A percentile compares a stretch with the other conserved stretches of the same genome.
These are phyloP conservation scores for Phytopythium litorale DNA, from an alignment of 352 stramenopile genomes.

Conservation along the genomic window DNA sequence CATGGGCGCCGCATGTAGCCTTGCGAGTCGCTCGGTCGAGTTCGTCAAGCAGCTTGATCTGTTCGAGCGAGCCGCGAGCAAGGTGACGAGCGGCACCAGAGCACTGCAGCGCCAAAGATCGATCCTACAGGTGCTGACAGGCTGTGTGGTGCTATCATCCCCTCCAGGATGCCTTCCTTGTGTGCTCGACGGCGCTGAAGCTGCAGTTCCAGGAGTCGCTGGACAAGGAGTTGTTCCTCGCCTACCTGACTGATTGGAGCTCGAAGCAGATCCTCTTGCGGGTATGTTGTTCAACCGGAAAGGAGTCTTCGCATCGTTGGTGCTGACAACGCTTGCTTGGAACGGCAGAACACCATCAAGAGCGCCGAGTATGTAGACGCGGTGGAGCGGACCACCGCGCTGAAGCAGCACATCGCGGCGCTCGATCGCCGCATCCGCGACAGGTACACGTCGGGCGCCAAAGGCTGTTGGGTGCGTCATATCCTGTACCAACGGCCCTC, in stretches of 20 bases:
- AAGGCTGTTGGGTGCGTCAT: too few relatives aligned
- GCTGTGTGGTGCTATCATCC: not conserved
- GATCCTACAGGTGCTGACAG: not conserved
- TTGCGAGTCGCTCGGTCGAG: constrained; percentile 17
- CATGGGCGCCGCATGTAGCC: constrained; percentile 10
- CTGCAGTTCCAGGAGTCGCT: constrained; percentile 48
- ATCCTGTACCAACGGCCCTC: not conserved
- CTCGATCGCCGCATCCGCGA: constrained; percentile 2
- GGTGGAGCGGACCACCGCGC: not conserved
- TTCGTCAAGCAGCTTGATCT: constrained; percentile 35
- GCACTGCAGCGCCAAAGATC: not conserved
- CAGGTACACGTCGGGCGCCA: not conserved
- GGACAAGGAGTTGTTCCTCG: constrained; percentile 56
- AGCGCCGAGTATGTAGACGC: constrained; percentile 2
- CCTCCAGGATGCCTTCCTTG: constrained; percentile 45
- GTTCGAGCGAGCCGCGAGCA: constrained; percentile 49
- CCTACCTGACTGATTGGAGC: constrained; percentile 48
- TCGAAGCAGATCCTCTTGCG: constrained; percentile 20
- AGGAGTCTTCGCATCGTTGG: not conserved
- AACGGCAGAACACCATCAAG: not conserved
- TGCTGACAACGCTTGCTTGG: too few relatives aligned
- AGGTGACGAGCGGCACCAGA: constrained; percentile 17
- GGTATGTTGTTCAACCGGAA: constrained; percentile 9
- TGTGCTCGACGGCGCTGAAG: constrained; percentile 53
- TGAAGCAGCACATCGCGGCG: constrained; percentile 4